Conservation (phyloP, 2,329 filamentous ascomycete genomes). For the Pyricularia sp. region DNA sequence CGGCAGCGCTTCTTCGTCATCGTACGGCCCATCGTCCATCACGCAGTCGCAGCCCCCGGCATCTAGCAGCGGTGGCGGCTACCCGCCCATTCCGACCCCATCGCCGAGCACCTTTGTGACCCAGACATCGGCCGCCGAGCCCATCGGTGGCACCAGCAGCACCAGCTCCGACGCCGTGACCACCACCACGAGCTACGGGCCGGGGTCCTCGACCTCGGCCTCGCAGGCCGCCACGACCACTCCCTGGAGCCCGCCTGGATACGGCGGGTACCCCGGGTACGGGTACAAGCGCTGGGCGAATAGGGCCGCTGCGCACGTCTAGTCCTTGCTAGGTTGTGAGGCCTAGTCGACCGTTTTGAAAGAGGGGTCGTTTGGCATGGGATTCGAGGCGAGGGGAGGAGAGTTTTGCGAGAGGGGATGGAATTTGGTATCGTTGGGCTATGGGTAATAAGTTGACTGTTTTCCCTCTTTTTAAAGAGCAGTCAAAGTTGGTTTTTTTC, state of each 20-base stretch:
- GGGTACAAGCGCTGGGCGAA: not conserved
- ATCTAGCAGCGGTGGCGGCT: not conserved
- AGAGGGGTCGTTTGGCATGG: not conserved
- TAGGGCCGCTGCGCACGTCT: not conserved
- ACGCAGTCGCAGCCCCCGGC: not conserved
- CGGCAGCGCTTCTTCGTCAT: not conserved
- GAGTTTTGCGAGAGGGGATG: not conserved
- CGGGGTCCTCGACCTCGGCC: not conserved
- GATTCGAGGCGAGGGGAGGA: not conserved
- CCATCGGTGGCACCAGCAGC: not conserved
- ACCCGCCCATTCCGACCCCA: not conserved
- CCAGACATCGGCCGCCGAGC: not conserved
- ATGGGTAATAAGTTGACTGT: not conserved
- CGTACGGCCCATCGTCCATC: not conserved
- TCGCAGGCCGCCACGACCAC: not conserved
- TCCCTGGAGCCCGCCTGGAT: not conserved
- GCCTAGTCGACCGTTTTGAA: not conserved
- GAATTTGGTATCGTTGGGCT: not conserved
- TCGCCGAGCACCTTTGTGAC: slow-evolving; percentile 3
- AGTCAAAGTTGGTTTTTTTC: not conserved
- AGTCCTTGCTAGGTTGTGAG: not conserved
- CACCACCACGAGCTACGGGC: not conserved
- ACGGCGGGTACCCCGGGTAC: not conserved
- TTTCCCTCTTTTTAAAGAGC: no score
- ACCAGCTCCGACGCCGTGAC: not conserved